Conservation (phyloP, 2,329 filamentous ascomycete species). For the Hysterium pulicare region DNA sequence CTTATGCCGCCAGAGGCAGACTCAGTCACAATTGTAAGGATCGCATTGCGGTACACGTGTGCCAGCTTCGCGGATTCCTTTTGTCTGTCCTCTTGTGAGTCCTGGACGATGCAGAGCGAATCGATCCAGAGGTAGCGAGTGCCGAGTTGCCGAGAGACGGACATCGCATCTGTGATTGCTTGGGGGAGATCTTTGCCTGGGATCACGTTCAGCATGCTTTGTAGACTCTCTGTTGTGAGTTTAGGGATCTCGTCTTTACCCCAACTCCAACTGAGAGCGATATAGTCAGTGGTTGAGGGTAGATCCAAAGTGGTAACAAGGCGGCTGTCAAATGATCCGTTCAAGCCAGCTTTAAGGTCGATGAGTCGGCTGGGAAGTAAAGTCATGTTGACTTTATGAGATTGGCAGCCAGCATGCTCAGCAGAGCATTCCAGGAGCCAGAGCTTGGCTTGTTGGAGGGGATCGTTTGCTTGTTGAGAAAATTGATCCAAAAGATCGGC, state of each 20-base stretch:
- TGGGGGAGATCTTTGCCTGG: constrained; percentile 17
- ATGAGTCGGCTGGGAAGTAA: constrained; percentile 31
- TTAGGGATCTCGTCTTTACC: constrained; percentile 12
- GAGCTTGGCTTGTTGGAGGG: not conserved
- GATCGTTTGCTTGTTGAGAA: not conserved
- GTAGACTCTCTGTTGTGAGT: constrained; percentile 17
- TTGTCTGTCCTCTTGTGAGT: constrained; percentile 27
- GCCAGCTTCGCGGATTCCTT: constrained; percentile 30
- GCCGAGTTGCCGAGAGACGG: constrained; percentile 22
- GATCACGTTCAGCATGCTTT: constrained; percentile 15
- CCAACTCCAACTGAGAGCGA: constrained; percentile 30
- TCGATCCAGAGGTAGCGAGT: constrained; percentile 34
- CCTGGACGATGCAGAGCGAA: constrained; percentile 33
- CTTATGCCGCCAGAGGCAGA: constrained; percentile 4
- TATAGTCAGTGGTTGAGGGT: constrained; percentile 16
- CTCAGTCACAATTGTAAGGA: constrained; percentile 27
- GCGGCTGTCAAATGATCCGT: constrained; percentile 12
- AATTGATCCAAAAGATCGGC: no score
- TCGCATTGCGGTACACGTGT: constrained; percentile 32
- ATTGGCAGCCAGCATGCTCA: not conserved
- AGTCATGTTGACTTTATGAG: constrained; percentile 1
- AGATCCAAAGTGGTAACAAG: constrained; percentile 23
- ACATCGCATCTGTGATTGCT: constrained; percentile 25
- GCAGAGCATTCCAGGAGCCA: not conserved
- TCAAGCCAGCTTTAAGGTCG: constrained; percentile 17